A percentile compares a stretch with the other conserved stretches of the same genome.
phyloP scores from a whole-genome alignment of 2,329 filamentous ascomycete genomes.

The Fusarium beomiforme region DNA sequence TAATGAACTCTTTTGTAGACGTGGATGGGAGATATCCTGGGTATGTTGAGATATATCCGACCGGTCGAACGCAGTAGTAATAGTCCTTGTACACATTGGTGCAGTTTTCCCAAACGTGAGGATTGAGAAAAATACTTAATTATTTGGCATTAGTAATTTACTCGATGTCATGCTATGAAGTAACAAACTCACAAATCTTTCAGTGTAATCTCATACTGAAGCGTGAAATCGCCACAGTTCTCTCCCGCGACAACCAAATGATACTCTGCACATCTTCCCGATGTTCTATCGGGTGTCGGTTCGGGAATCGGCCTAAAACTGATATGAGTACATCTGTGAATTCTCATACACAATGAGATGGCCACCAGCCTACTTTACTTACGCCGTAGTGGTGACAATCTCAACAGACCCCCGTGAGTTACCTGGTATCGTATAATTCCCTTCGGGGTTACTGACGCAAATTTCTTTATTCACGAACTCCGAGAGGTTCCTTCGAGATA shows the following conservation, averaged over 20 bases:
- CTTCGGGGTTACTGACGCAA: neutral
- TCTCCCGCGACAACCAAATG: neutral
- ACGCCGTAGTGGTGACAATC: neutral
- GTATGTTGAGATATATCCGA: neutral
- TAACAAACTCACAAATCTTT: neutral
- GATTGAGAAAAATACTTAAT: neutral
- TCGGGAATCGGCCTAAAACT: neutral
- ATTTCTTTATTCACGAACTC: neutral
- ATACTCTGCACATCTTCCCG: conserved; percentile 6
- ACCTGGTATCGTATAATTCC: neutral
- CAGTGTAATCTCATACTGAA: conserved; percentile 3
- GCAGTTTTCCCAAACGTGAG: conserved; percentile 7
- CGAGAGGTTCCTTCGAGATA: neutral
- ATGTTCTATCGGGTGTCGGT: neutral
- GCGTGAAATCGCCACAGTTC: neutral
- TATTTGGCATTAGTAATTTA: too few relatives aligned
- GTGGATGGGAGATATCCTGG: neutral
- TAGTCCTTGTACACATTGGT: conserved; percentile 14
- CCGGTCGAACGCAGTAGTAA: conserved; percentile 13
- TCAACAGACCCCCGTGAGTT: neutral
- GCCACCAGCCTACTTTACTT: too few relatives aligned
- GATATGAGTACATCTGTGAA: too few relatives aligned
- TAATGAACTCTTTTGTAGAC: neutral
- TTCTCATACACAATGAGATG: too few relatives aligned
- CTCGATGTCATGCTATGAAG: too few relatives aligned